Evolutionary conservation across 495 filamentous ascomycete species (phyloP).

Genomic region (Penicillium verhagenii): DNA sequence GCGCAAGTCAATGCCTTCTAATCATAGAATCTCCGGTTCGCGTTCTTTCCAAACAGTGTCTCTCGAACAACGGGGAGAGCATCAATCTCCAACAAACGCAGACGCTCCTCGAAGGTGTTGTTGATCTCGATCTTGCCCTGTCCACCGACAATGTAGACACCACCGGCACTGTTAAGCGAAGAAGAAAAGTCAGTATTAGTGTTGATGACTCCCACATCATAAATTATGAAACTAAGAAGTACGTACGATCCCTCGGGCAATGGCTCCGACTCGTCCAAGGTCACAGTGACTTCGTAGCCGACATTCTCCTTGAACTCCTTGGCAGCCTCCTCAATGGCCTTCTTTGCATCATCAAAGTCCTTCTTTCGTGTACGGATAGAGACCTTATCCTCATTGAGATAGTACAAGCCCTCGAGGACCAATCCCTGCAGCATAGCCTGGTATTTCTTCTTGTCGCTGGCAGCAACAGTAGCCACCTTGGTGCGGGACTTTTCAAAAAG

Average conservation of each 20-base stretch:
- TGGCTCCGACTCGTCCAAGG: conserved; percentile 75
- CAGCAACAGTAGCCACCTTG: conserved; percentile 59
- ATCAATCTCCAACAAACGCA: conserved; percentile 78
- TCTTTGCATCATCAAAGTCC: conserved; percentile 70
- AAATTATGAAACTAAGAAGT: background rate
- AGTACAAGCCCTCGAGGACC: conserved; percentile 87
- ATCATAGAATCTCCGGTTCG: conserved; percentile 90
- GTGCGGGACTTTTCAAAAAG: conserved; percentile 78
- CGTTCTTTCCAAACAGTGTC: conserved; percentile 86
- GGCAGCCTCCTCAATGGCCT: conserved; percentile 70
- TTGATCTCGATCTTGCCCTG: conserved; percentile 96
- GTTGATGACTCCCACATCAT: background rate
- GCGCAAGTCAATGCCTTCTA: conserved; percentile 39
- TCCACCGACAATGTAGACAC: conserved; percentile 74
- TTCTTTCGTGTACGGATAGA: conserved; percentile 71
- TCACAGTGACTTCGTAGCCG: conserved; percentile 60
- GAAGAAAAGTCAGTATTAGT: background rate
- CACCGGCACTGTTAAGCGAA: conserved; percentile 66
- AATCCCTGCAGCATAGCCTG: conserved; percentile 70
- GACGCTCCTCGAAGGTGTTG: conserved; percentile 93
- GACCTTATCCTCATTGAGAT: conserved; percentile 75
- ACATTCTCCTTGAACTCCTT: conserved; percentile 77
- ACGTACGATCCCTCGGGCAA: conserved; percentile 85
- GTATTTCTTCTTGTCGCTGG: conserved; percentile 70
- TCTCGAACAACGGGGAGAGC: conserved; percentile 82